phyloP scores from a whole-genome alignment of 805 yeast genomes.

The Spathaspora arborariae region DNA sequence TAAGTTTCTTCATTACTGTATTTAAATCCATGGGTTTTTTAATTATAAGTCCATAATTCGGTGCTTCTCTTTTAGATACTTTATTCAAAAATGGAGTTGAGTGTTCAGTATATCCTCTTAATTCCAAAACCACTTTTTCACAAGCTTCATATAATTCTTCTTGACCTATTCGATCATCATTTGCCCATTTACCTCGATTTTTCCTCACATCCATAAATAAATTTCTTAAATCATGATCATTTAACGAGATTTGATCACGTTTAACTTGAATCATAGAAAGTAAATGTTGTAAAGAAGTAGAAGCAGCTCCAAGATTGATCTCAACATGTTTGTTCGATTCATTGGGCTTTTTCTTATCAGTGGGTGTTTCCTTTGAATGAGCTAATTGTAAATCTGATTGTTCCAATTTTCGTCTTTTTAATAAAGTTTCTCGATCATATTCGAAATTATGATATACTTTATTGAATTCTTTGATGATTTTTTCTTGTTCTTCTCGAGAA shows the following conservation, averaged over 20 bases:
- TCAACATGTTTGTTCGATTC: conserved; percentile 18
- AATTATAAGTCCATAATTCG: conserved; percentile 86
- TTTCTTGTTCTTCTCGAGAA: conserved; percentile 36
- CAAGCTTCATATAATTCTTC: conserved; percentile 97
- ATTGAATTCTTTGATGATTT: conserved; percentile 58
- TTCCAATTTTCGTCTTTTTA: conserved; percentile 72
- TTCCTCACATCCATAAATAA: conserved; percentile 90
- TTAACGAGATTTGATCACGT: conserved; percentile 68
- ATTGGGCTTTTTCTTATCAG: conserved; percentile 8
- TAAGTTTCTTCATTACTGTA: conserved; percentile 88
- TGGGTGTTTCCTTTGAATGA: conserved; percentile 16
- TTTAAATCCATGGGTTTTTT: conserved; percentile 95
- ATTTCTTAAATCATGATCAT: conserved; percentile 80
- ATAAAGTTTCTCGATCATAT: conserved; percentile 68
- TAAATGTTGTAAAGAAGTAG: conserved; percentile 64
- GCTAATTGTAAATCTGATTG: conserved; percentile 73
- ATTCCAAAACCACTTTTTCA: conserved; percentile 87
- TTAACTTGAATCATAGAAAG: conserved; percentile 73
- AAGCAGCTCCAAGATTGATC: conserved; percentile 36
- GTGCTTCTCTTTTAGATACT: conserved; percentile 98
- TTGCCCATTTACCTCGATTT: conserved; percentile 96
- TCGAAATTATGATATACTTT: conserved; percentile 75
- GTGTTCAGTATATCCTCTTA: conserved; percentile 91
- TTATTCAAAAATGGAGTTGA: conserved; percentile 93
- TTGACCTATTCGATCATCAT: conserved; percentile 92